Base-by-base conservation (phyloP, 768 basidiomycete species). In the Austroboletus eburneus region DNA sequence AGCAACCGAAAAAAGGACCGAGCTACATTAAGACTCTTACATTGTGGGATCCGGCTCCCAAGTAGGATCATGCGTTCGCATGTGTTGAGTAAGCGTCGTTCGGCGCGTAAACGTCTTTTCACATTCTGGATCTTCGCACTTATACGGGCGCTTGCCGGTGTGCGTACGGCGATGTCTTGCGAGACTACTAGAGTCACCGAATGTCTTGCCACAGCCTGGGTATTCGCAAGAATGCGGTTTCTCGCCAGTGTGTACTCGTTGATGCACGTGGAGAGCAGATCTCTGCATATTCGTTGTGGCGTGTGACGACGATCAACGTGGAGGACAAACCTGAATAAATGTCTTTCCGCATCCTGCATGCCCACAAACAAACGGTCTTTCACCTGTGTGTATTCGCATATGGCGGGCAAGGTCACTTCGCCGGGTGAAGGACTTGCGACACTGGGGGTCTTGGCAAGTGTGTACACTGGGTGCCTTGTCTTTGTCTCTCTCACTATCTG, bases 201-300 rank as follows among this genome's bases (percentile, higher is more conserved):
- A 95, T 1, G 86, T 87, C 71, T 87, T 91, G 40, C 77, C 79
- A 65, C 91, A 95, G 8, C 81, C 87, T 3, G 86, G 87, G 63
- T 91, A 91, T 70, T 91, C 88, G 69, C 92, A 95, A 40, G 75
- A 79, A 64, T 95, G 92, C 9, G 92, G 92, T 57, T 91, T 89
- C 70, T 95, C 92, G 32, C 92, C 92, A 5, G 92, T 93, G 62
- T 95, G 92, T 3, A 91, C 89, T 17, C 92, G 83, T 42, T 77
- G 73, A 64, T 95, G 92, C 2, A 95, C 91, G 50, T 89, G 88
- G 47, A 95, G 72, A 22, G 91, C 91, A 17, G 91, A 93, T 44
- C 89, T 82, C 87, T 95, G 64, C 39, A 50, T 52, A 56, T 42
- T 50, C 37, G 53, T 42, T 57, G 50, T 45, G 17, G 33, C 16